Base-by-base conservation (phyloP, 352 stramenopile species). In the Aphanomyces cochlioides region DNA sequence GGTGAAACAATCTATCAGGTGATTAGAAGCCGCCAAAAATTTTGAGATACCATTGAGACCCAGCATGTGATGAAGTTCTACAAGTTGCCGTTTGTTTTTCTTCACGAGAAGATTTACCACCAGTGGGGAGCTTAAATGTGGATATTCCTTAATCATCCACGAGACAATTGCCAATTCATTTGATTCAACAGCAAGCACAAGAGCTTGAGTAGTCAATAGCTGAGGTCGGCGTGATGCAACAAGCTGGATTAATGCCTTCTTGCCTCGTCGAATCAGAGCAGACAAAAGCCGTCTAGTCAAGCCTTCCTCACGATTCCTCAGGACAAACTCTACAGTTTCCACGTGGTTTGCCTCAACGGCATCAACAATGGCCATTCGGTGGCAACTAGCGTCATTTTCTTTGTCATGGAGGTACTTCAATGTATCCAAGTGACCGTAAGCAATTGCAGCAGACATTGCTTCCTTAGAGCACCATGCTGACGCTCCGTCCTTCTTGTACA, bases 311-410 rank as follows among this genome's bases (percentile, higher is more conserved):
- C 15, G 54, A 36, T 61, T 21, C 17, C 7, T 6, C 6, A 61
- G 6, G 19, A 38, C 34, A 36, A 40, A 61, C 5, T 38, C 34
- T 7, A 61, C 54, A 12, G 43, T 37, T 6, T 61, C 54, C 6
- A 61, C 5, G 54, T 39, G 36, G 17, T 36, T 12, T 41, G 19
- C 34, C 7, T 61, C 54, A 41, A 61, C 6, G 6, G 54, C 54
- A 17, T 61, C 34, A 13, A 61, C 54, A 37, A 61, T 37, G 7
- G 54, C 54, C 54, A 61, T 38, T 28, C 54, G 54, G 28, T 37
- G 54, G 21, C 17, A 36, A 12, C 6, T 36, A 7, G 36, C 15
- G 7, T 7, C n/a, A 5, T 28, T 28, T 7, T 6, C 17, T 12
- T 12, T 6, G 7, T 7, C 21, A 17, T 61, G 54, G 17, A 61